These are phyloP conservation scores for Quercus agrifolia DNA, from an alignment of 306 rosid genomes.

Conservation along the genomic window DNA sequence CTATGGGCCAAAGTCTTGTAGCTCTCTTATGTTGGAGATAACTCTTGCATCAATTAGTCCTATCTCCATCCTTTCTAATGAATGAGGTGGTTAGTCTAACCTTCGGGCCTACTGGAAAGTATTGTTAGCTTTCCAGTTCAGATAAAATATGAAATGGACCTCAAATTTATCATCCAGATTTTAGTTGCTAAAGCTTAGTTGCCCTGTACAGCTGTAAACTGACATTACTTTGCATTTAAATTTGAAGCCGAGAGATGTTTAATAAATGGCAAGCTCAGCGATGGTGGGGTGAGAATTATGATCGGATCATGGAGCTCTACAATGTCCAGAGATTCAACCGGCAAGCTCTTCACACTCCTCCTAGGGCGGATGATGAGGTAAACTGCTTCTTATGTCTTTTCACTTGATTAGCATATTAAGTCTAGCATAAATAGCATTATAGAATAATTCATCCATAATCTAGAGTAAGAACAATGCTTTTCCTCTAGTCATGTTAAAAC, in stretches of 20 bases:
- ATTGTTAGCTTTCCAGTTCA: neutral
- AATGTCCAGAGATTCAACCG: constrained; percentile 76
- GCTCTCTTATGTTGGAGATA: neutral
- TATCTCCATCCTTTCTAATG: neutral
- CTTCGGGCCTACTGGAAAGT: neutral
- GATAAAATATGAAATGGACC: neutral
- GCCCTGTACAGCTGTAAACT: constrained; percentile 26
- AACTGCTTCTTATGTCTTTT: neutral
- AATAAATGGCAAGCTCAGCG: constrained; percentile 84
- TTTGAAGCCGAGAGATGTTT: constrained; percentile 89
- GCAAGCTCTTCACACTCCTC: constrained; percentile 70
- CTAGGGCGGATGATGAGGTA: constrained; percentile 89
- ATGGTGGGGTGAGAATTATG: constrained; percentile 98
- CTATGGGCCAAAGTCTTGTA: neutral
- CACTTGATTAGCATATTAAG: neutral
- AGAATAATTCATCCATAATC: neutral
- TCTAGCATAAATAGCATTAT: no score
- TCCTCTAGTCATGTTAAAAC: neutral
- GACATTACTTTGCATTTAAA: constrained; percentile 21
- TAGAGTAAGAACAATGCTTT: neutral
- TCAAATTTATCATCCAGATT: constrained; percentile 1
- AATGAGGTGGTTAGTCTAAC: neutral
- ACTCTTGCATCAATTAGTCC: neutral
- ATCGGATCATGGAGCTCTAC: constrained; percentile 85
- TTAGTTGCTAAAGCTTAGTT: constrained; percentile 22